Evolutionary conservation across 2,329 filamentous ascomycete species (phyloP), one percentile per base, ranked within the genome.

Genomic region (Xylariaceae sp.): DNA sequence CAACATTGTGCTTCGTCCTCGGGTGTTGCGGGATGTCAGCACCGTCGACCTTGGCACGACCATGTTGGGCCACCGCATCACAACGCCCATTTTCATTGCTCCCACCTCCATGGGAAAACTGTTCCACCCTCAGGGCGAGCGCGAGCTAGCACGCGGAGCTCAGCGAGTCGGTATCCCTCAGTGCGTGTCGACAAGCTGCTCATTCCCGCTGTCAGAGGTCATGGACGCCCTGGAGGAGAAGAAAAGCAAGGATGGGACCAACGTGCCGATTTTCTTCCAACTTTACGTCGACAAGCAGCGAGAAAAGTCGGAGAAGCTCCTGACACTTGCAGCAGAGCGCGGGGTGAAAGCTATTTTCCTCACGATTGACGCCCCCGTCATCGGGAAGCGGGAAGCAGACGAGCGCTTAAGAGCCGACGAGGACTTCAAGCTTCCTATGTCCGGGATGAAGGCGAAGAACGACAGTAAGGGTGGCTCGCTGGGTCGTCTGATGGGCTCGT

Each of bases 111-210:
- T 87, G 78, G 83, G 80, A 3, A 78, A 76, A 49, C 68, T 86
- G 52, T 81, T 84, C 46, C 83, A 88, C 62, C 76, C 79, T 0
- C 78, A 84, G 30, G 85, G 84, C n/a, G 85, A 88, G 67, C 72
- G 76, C 35, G 81, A 75, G 11, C 72, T 85, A 11, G 81, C 76
- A 0, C 71, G 74, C 30, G 83, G 77, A 0, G 80, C 79, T 55
- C 71, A 73, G 50, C 69, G 64, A 2, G 70, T 74, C 11, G 77
- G 80, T 0, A 75, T 85, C 5, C 76, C 84, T 32, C 81, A 85
- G 62, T 80, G 79, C 49, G 73, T 87, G 43, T 83, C 80, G 12
- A 86, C 83, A 9, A 82, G 79, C 49, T 81, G 83, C 1, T 82
- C 80, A 0, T 86, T 77, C 60, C 75, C 81, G 0, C 72, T 84